Conservation (phyloP, 1,284 basidiomycete species). For the Phenoliferia sp. region DNA sequence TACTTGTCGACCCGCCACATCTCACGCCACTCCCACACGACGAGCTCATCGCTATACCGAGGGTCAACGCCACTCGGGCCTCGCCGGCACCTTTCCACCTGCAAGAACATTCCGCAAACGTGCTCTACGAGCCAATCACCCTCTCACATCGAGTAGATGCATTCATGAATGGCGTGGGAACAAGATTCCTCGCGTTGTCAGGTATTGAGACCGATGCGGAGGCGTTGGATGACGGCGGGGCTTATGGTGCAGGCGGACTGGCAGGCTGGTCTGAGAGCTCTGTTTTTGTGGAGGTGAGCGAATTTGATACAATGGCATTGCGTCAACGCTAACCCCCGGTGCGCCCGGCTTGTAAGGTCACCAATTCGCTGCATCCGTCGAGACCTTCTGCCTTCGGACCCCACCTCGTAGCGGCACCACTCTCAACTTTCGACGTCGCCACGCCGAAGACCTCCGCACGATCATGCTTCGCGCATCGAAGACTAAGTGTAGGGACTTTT, state of each 20-base stretch:
- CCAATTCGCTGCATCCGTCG: constrained; percentile 49
- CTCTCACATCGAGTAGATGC: not conserved
- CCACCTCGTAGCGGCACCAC: constrained; percentile 60
- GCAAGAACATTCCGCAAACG: not conserved
- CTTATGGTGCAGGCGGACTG: not conserved
- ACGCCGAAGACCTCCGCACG: no score
- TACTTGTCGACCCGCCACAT: not conserved
- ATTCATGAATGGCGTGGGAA: not conserved
- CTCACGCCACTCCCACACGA: not conserved
- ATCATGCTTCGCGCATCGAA: no score
- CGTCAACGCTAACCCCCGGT: no score
- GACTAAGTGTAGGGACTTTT: no score
- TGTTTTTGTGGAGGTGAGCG: constrained; percentile 64
- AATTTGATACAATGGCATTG: no score
- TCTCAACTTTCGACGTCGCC: no score
- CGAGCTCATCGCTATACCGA: not conserved
- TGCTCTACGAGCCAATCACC: not conserved
- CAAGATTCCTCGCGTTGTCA: not conserved
- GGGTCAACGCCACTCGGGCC: not conserved
- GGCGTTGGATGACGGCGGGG: not conserved
- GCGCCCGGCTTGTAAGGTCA: no score
- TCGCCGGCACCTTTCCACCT: not conserved
- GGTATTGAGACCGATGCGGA: not conserved
- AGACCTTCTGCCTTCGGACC: constrained; percentile 65
- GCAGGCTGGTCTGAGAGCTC: constrained; percentile 66